These are phyloP conservation scores for Aureobasidium zeae DNA, from an alignment of 2,329 filamentous ascomycete genomes.

Conservation along the genomic window DNA sequence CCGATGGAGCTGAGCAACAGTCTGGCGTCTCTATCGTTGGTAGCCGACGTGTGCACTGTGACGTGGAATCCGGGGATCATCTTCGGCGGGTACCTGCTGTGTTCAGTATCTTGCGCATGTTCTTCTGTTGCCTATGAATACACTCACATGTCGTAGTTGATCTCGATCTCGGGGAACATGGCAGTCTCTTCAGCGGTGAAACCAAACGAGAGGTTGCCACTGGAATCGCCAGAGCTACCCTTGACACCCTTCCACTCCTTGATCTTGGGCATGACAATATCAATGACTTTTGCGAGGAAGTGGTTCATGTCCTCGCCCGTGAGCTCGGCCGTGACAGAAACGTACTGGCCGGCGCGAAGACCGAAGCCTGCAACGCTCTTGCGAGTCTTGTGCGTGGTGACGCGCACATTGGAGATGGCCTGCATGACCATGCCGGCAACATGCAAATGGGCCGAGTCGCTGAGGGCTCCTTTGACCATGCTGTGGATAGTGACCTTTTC, in stretches of 20 bases:
- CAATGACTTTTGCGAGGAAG: conserved; percentile 82
- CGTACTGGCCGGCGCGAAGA: conserved; percentile 59
- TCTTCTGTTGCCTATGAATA: neutral
- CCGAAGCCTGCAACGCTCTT: conserved; percentile 66
- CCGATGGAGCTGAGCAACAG: conserved; percentile 64
- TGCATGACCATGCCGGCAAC: conserved; percentile 78
- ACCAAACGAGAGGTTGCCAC: conserved; percentile 80
- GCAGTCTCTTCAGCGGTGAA: conserved; percentile 65
- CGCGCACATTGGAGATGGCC: conserved; percentile 70
- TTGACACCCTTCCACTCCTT: conserved; percentile 89
- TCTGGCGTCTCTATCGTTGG: conserved; percentile 73
- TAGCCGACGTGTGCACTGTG: conserved; percentile 74
- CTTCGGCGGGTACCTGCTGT: conserved; percentile 51
- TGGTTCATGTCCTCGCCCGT: conserved; percentile 74
- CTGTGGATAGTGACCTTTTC: conserved; percentile 72
- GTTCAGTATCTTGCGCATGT: too few species aligned
- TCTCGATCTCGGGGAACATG: conserved; percentile 86
- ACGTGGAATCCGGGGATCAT: conserved; percentile 83
- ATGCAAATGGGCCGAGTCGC: conserved; percentile 66
- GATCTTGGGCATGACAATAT: conserved; percentile 85
- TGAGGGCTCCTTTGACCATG: conserved; percentile 57
- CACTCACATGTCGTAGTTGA: conserved; percentile 82
- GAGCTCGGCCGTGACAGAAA: conserved; percentile 69
- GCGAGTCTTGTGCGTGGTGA: conserved; percentile 59
- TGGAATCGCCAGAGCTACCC: conserved; percentile 70